Conservation (phyloP, 2,329 filamentous ascomycete species). For the Colletotrichum lentis region DNA sequence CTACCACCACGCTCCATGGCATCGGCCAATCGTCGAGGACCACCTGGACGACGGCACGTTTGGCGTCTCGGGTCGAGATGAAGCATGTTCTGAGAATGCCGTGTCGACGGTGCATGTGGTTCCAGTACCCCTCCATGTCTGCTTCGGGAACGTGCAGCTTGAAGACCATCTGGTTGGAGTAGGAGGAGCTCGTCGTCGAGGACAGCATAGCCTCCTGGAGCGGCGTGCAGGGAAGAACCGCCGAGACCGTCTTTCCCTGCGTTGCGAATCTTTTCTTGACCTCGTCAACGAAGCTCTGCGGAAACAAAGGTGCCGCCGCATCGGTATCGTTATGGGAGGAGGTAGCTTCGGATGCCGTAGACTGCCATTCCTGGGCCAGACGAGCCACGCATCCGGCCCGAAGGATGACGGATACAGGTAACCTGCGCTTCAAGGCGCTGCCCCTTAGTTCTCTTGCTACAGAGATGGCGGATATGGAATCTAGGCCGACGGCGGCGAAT, state of each 20-base stretch:
- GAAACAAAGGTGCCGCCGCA: background rate
- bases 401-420: conserved; percentile 76
- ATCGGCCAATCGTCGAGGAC: conserved; percentile 61
- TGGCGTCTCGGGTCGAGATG: conserved; percentile 65
- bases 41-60: conserved; percentile 75
- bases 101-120: conserved; percentile 69
- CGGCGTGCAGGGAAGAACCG: conserved; percentile 81
- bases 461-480: conserved; percentile 82
- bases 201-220: conserved; percentile 89
- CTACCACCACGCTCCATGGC: conserved; percentile 52
- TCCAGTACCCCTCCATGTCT: conserved; percentile 68
- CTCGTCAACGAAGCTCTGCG: conserved; percentile 1
- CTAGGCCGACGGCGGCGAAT: conserved; percentile 79
- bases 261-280: conserved; percentile 42
- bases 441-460: conserved; percentile 66
- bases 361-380: conserved; percentile 54
- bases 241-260: conserved; percentile 53
- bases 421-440: conserved; percentile 52
- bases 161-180: conserved; percentile 77
- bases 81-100: conserved; percentile 83
- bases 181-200: conserved; percentile 61
- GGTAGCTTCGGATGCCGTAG: background rate
- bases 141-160: conserved; percentile 60
- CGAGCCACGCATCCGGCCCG: conserved; percentile 71
- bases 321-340: background rate